Evolutionary conservation across 2,329 filamentous ascomycete species (phyloP).

Genomic region (Cordyceps militaris): DNA sequence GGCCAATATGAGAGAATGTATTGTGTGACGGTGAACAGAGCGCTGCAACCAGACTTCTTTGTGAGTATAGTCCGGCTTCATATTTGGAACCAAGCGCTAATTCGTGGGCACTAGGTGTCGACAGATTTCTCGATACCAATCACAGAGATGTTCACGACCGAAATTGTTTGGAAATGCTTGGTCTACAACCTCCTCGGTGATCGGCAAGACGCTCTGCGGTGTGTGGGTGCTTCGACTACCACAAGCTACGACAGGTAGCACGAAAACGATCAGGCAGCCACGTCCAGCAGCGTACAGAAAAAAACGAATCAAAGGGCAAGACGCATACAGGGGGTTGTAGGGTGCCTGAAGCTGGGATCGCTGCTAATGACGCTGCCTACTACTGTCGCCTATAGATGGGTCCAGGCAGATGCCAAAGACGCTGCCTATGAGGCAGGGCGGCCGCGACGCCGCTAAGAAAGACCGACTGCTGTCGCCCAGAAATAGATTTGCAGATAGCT

Average conservation of each 20-base stretch:
- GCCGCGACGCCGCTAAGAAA: neutral
- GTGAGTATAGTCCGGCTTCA: constrained; percentile 31
- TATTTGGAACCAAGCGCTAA: constrained; percentile 1
- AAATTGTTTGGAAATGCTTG: constrained; percentile 63
- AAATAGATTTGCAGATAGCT: neutral
- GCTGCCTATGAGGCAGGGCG: neutral
- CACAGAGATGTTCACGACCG: constrained; percentile 55
- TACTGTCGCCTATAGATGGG: no score
- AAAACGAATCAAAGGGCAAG: neutral
- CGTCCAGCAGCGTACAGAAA: neutral
- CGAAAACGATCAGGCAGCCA: neutral
- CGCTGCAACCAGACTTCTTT: constrained; percentile 69
- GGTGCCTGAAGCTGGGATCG: no score
- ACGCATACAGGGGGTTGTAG: no score
- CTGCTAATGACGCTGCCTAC: no score
- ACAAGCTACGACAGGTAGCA: no score
- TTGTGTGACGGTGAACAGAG: constrained; percentile 31
- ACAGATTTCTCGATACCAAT: constrained; percentile 78
- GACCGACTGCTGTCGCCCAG: neutral
- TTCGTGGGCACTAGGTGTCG: constrained; percentile 32
- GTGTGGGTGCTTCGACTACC: constrained; percentile 38
- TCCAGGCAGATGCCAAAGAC: no score
- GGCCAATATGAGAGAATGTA: constrained; percentile 36
- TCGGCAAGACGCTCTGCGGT: constrained; percentile 55
- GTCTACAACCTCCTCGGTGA: constrained; percentile 59